Evolutionary conservation across 2,329 filamentous ascomycete genomes (phyloP).

Genomic region (Colletotrichum sp.): DNA sequence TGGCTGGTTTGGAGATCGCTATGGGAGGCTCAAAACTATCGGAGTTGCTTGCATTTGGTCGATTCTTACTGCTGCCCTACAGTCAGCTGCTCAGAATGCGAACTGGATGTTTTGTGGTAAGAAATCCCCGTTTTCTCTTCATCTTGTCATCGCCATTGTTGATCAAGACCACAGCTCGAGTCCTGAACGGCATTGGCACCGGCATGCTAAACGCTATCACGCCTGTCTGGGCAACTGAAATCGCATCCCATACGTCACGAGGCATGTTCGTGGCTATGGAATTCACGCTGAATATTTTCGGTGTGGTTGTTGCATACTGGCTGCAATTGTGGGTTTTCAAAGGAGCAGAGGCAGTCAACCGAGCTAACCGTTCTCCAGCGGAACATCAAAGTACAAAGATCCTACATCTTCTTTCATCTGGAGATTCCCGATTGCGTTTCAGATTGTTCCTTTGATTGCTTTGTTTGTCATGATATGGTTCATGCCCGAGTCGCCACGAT

Average conservation of each 20-base stretch:
- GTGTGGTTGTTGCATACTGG: slow-evolving; percentile 58
- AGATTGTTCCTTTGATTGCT: slow-evolving; percentile 66
- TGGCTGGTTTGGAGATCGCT: slow-evolving; percentile 66
- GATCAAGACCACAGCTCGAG: slow-evolving; percentile 46
- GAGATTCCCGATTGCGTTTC: slow-evolving; percentile 73
- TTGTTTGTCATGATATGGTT: slow-evolving; percentile 64
- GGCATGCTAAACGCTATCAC: slow-evolving; percentile 74
- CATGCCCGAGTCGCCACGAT: slow-evolving; percentile 73
- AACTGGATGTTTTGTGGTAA: slow-evolving; percentile 67
- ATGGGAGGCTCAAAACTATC: slow-evolving; percentile 68
- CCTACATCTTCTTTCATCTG: slow-evolving; percentile 64
- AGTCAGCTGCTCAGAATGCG: slow-evolving; percentile 68
- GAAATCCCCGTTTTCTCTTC: not conserved
- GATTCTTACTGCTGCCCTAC: slow-evolving; percentile 64
- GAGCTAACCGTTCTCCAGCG: slow-evolving; percentile 13
- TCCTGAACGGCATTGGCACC: slow-evolving; percentile 69
- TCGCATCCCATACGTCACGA: slow-evolving; percentile 68
- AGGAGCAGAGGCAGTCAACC: not conserved
- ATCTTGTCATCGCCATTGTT: not conserved
- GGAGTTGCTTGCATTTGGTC: slow-evolving; percentile 62
- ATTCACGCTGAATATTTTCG: slow-evolving; percentile 65
- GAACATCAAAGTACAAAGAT: slow-evolving; percentile 41
- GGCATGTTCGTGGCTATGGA: slow-evolving; percentile 74
- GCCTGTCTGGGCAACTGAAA: slow-evolving; percentile 75
- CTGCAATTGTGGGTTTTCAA: slow-evolving; percentile 46